Percentiles rank a stretch among this genome's conserved stretches.
phyloP scores from a whole-genome alignment of 495 filamentous ascomycete species.

The Entonaema liquescens region DNA sequence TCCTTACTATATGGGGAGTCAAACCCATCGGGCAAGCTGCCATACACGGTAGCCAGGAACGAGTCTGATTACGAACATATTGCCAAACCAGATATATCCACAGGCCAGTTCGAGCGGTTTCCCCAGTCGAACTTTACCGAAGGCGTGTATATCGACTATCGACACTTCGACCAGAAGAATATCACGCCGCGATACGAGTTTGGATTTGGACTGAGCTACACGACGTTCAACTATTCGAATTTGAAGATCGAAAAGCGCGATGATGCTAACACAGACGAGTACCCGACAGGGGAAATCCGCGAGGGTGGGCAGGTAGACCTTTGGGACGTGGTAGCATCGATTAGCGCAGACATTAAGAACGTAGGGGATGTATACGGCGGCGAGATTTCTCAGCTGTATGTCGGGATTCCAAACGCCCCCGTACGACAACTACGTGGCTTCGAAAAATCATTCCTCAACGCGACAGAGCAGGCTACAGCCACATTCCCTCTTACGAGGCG shows the following conservation, averaged over 20 bases:
- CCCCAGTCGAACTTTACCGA: slow-evolving; percentile 64
- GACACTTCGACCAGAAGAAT: slow-evolving; percentile 63
- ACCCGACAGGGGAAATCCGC: slow-evolving; percentile 50
- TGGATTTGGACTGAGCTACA: slow-evolving; percentile 71
- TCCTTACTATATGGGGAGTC: slow-evolving; percentile 63
- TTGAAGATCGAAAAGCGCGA: slow-evolving; percentile 44
- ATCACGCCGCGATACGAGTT: slow-evolving; percentile 69
- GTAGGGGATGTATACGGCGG: slow-evolving; percentile 58
- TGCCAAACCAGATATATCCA: slow-evolving; percentile 26
- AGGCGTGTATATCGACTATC: slow-evolving; percentile 66
- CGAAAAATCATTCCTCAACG: slow-evolving; percentile 62
- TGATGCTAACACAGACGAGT: slow-evolving; percentile 40
- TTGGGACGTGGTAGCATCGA: slow-evolving; percentile 62
- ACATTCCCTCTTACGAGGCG: slow-evolving; percentile 65
- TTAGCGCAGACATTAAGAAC: slow-evolving; percentile 62
- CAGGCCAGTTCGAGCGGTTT: slow-evolving; percentile 40
- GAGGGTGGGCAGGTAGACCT: slow-evolving; percentile 66
- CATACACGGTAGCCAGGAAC: slow-evolving; percentile 65
- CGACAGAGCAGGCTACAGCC: slow-evolving; percentile 53
- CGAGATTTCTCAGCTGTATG: slow-evolving; percentile 70
- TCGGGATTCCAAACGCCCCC: slow-evolving; percentile 61
- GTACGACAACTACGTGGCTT: slow-evolving; percentile 71
- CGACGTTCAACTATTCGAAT: slow-evolving; percentile 59
- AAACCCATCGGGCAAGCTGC: slow-evolving; percentile 65
- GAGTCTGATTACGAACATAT: slow-evolving; percentile 60